Percentiles rank a stretch among this genome's conserved stretches.
phyloP scores from a whole-genome alignment of 2,329 filamentous ascomycete genomes.

The Microcyclosporella mali region DNA sequence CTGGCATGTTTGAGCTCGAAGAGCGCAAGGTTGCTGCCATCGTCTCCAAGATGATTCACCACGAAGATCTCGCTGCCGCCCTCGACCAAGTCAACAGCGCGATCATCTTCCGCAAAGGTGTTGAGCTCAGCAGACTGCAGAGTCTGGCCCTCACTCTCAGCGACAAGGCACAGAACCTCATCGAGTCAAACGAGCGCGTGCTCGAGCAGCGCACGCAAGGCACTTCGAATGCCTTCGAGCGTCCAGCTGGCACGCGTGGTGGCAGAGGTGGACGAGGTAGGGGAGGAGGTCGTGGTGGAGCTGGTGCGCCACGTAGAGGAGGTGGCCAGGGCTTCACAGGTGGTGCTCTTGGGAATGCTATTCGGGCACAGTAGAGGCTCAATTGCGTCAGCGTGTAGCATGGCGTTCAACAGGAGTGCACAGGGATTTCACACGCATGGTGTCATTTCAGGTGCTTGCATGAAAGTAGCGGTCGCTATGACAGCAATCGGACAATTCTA shows the following conservation, averaged over 20 bases:
- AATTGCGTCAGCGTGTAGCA: no score
- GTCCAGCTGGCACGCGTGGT: slow-evolving; percentile 72
- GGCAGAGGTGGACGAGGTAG: slow-evolving; percentile 59
- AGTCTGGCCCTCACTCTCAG: slow-evolving; percentile 88
- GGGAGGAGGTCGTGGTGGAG: slow-evolving; percentile 50
- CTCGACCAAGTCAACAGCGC: slow-evolving; percentile 96
- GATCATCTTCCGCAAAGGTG: slow-evolving; percentile 98
- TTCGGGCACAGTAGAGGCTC: slow-evolving; percentile 39
- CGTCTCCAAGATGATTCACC: slow-evolving; percentile 98
- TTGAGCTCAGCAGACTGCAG: slow-evolving; percentile 93
- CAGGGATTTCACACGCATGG: no score
- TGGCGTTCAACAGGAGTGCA: no score
- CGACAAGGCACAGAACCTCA: slow-evolving; percentile 92
- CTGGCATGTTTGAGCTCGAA: slow-evolving; percentile 91
- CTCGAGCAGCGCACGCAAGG: slow-evolving; percentile 96
- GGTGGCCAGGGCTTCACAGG: slow-evolving; percentile 78
- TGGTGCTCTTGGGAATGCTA: slow-evolving; percentile 62
- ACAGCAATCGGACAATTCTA: no score
- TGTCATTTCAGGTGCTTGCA: no score
- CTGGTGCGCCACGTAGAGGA: slow-evolving; percentile 59
- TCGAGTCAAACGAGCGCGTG: slow-evolving; percentile 95
- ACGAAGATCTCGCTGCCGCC: slow-evolving; percentile 93
- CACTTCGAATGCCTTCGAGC: slow-evolving; percentile 89
- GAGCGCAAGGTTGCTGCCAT: slow-evolving; percentile 88
- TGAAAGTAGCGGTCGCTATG: no score